These are phyloP conservation scores for Phoenix dactylifera DNA, from an alignment of 176 grass and related monocot species.

Conservation along the genomic window DNA sequence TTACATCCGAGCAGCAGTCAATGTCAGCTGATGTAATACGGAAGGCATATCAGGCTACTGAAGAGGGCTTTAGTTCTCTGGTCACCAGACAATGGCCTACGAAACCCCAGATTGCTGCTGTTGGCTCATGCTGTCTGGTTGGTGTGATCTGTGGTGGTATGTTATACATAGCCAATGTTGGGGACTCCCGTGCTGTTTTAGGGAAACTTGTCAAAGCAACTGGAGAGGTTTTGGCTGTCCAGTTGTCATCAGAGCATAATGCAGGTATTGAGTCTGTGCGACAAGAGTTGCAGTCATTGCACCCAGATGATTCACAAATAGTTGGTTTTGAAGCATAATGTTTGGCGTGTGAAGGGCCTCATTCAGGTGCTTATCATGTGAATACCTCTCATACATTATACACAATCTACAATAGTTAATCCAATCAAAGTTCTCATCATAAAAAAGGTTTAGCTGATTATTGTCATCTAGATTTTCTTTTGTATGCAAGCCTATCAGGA, in stretches of 20 bases:
- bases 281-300: slow-evolving; percentile 18
- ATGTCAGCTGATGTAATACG: slow-evolving; percentile 23
- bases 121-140: slow-evolving; percentile 25
- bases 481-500: too few relatives aligned
- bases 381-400: too few relatives aligned
- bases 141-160: slow-evolving; percentile 20
- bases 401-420: too few relatives aligned
- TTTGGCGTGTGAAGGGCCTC: slow-evolving; percentile 30
- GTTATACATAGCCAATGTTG: slow-evolving; percentile 22
- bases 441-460: too few relatives aligned
- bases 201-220: slow-evolving; percentile 26
- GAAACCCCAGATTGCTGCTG: slow-evolving; percentile 23
- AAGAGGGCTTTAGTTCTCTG: slow-evolving; percentile 23
- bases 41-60: slow-evolving; percentile 23
- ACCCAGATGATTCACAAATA: slow-evolving; percentile 22
- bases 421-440: too few relatives aligned
- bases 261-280: slow-evolving; percentile 21
- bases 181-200: slow-evolving; percentile 25
- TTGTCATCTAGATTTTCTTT: too few relatives aligned
- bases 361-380: slow-evolving; percentile 9
- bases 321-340: slow-evolving; percentile 28
- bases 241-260: slow-evolving; percentile 23
- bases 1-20: slow-evolving; percentile 14
- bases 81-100: slow-evolving; percentile 23
- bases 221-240: slow-evolving; percentile 22